phyloP scores from a whole-genome alignment of 306 rosid species.

The Gillenia trifoliata region DNA sequence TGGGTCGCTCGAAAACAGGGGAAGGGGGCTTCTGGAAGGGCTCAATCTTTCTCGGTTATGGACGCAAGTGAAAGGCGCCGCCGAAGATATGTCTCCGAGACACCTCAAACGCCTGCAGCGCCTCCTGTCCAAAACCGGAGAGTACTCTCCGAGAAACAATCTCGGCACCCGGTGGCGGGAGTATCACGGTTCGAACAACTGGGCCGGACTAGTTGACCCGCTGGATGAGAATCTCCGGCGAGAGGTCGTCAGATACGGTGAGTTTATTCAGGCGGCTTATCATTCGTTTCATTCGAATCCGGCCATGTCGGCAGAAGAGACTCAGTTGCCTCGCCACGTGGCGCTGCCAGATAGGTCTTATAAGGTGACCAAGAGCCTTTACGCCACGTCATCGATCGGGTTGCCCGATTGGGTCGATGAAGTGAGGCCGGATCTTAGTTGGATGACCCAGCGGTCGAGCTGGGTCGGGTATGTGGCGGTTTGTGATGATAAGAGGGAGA shows the following conservation, averaged over 20 bases:
- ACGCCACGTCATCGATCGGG: conserved; percentile 79
- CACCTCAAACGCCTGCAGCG: conserved; percentile 58
- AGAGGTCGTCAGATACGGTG: conserved; percentile 82
- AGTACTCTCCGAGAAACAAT: conserved; percentile 70
- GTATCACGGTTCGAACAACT: conserved; percentile 69
- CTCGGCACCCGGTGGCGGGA: conserved; percentile 65
- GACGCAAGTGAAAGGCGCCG: conserved; percentile 57
- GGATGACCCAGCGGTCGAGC: conserved; percentile 98
- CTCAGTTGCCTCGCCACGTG: conserved; percentile 46
- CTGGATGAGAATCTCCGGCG: conserved; percentile 93
- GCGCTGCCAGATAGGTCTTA: conserved; percentile 51
- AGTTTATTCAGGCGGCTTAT: conserved; percentile 83
- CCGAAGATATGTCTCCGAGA: conserved; percentile 84
- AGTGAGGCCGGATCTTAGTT: conserved; percentile 77
- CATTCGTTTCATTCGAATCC: conserved; percentile 70
- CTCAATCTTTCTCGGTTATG: conserved; percentile 51
- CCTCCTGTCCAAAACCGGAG: conserved; percentile 55
- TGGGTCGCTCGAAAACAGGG: conserved; percentile 27
- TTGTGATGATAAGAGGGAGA: conserved; percentile 71
- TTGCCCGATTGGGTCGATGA: conserved; percentile 80
- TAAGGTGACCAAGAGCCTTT: conserved; percentile 71
- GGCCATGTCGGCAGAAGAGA: conserved; percentile 50
- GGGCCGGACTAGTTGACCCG: conserved; percentile 85
- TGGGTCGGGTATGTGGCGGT: conserved; percentile 96
- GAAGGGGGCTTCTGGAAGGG: conserved; percentile 41